A percentile compares a stretch with the other conserved stretches of the same genome.
Conservation (phyloP, 805 yeast genomes). For the Candida yuanshanica region DNA sequence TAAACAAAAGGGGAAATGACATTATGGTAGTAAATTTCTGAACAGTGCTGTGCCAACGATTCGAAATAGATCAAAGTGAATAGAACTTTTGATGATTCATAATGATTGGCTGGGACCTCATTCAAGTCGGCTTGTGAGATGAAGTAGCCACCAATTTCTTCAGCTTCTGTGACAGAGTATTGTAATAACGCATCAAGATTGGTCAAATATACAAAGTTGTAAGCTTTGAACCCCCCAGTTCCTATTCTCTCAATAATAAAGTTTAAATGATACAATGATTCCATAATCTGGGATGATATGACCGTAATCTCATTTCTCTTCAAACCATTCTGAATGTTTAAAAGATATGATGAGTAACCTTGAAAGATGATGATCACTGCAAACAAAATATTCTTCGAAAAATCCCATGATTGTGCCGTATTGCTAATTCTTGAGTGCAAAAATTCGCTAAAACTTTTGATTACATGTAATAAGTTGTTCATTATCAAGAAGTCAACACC, state of each 20-base stretch:
- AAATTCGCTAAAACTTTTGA: constrained; percentile 10
- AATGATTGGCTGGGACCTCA: constrained; percentile 13
- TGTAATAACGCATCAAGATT: constrained; percentile 37
- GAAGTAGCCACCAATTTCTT: constrained; percentile 26
- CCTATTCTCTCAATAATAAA: constrained; percentile 50
- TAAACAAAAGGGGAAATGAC: constrained; percentile 25
- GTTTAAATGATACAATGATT: constrained; percentile 37
- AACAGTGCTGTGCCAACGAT: constrained; percentile 25
- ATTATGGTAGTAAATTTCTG: constrained; percentile 32
- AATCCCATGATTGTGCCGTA: constrained; percentile 28
- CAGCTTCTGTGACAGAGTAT: constrained; percentile 23
- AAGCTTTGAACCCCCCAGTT: constrained; percentile 58
- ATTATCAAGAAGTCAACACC: constrained; percentile 15
- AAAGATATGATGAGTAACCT: constrained; percentile 37
- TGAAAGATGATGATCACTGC: constrained; percentile 45
- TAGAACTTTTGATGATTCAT: constrained; percentile 24
- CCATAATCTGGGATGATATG: constrained; percentile 30
- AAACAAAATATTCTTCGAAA: constrained; percentile 38
- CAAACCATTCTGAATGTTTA: constrained; percentile 22
- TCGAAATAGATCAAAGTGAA: constrained; percentile 28
- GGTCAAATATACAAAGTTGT: constrained; percentile 52
- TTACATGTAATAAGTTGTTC: constrained; percentile 10
- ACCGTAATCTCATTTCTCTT: constrained; percentile 12
- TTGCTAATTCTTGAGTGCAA: constrained; percentile 6
- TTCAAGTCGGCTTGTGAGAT: constrained; percentile 20